Evolutionary conservation across 306 rosid genomes (phyloP), one percentile per base, ranked within the genome.

Genomic region (Oxytropis ochrocephala): DNA sequence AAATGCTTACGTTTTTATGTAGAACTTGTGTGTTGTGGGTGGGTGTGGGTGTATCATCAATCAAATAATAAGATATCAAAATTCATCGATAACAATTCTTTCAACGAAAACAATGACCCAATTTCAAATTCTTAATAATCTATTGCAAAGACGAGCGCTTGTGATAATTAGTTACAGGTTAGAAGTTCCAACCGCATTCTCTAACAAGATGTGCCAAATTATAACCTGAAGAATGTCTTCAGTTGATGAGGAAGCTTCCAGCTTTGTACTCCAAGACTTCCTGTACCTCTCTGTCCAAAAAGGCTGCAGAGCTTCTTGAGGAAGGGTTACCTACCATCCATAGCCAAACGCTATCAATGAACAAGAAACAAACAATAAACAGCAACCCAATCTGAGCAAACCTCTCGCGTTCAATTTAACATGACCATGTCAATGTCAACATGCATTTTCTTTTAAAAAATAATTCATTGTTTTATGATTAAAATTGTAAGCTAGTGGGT

Each of bases 171-270:
- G 38, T 24, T 56, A 53, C 18, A 56, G 55, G 39, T 19, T 66
- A 27, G 53, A 54, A 36, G 55, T 19, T 59, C 55, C 62, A 72
- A 59, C 2, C 60, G 71, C 74, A 75, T 32, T 57, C 8, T 72
- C 38, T 11, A 54, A 51, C 48, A 59, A 49, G 24, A 18, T 13
- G 66, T 8, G 56, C 64, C 44, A 78, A 54, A 52, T 27, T 42
- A 43, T 54, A 75, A 90, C 96, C 93, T 90, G 85, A 35, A 90
- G 89, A 74, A 90, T 82, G 64, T 82, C 89, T 80, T 74, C 86
- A 8, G 86, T 72, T 8, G 89, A 83, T 52, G 88, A 82, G 33
- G 85, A 76, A 36, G 79, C 75, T 57, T 53, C 75, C 73, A 90
- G 74, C 72, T 77, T 87, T 30, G 48, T 61, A 19, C 81, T 74